These are phyloP conservation scores for Avicennia marina DNA, from an alignment of 257 asterid species.

Conservation along the genomic window DNA sequence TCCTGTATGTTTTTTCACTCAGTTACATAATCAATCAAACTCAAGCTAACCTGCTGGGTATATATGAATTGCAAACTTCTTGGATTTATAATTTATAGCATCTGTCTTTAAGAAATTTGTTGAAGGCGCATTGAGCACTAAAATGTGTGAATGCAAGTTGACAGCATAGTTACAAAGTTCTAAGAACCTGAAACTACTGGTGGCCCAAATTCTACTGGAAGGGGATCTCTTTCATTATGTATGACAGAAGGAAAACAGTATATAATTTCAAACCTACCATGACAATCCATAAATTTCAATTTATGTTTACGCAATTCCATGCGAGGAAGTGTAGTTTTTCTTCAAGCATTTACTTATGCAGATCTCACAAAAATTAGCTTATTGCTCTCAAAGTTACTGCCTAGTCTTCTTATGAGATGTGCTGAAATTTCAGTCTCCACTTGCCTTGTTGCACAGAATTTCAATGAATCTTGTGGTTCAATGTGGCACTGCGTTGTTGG, in stretches of 20 bases:
- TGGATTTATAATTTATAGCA: not conserved
- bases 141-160: not conserved
- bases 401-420: not conserved
- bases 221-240: not conserved
- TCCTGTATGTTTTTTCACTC: too few relatives aligned
- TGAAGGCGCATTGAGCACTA: not conserved
- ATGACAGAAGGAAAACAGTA: not conserved
- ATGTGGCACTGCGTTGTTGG: slow-evolving; percentile 32
- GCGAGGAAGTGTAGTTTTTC: not conserved
- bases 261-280: not conserved
- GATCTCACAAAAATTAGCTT: not conserved
- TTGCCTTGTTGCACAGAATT: slow-evolving; percentile 16
- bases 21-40: too few relatives aligned
- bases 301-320: not conserved
- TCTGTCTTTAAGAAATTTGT: not conserved
- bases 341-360: not conserved
- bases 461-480: slow-evolving; percentile 18
- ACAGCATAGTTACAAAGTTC: not conserved
- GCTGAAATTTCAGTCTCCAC: not conserved
- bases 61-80: not conserved
- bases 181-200: not conserved
- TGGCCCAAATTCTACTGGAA: not conserved
- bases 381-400: not conserved
- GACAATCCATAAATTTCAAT: not conserved
- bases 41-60: not conserved